phyloP scores from a whole-genome alignment of 2,329 filamentous ascomycete species.

The Aspergillus melleus region DNA sequence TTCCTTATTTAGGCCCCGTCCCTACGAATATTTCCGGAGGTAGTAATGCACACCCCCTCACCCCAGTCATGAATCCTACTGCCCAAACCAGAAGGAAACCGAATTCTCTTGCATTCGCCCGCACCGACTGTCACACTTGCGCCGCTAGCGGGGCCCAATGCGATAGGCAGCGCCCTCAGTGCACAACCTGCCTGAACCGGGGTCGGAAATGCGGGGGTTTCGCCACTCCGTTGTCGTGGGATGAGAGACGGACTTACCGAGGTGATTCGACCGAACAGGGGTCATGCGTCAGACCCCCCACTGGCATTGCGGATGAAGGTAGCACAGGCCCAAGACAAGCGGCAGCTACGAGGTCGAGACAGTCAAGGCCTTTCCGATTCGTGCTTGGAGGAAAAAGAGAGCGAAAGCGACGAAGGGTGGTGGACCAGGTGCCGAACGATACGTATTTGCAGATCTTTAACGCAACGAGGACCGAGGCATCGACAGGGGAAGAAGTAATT shows the following conservation, averaged over 20 bases:
- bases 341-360: neutral
- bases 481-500: neutral
- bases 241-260: slow-evolving; percentile 10
- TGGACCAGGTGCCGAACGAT: neutral
- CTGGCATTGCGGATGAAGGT: neutral
- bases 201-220: slow-evolving; percentile 17
- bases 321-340: neutral
- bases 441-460: neutral
- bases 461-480: neutral
- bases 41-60: neutral
- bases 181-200: slow-evolving; percentile 21
- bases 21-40: neutral
- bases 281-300: neutral
- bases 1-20: neutral
- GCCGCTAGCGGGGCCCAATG: slow-evolving; percentile 13
- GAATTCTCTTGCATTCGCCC: slow-evolving; percentile 24
- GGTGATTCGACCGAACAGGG: neutral
- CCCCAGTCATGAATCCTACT: neutral
- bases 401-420: neutral
- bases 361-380: neutral
- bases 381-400: neutral
- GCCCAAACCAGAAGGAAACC: slow-evolving; percentile 11
- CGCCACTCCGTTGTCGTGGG: slow-evolving; percentile 14
- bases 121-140: slow-evolving; percentile 28
- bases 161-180: slow-evolving; percentile 24